These are phyloP conservation scores for Pleurotus djamor DNA, from an alignment of 768 basidiomycete species.

Conservation along the genomic window DNA sequence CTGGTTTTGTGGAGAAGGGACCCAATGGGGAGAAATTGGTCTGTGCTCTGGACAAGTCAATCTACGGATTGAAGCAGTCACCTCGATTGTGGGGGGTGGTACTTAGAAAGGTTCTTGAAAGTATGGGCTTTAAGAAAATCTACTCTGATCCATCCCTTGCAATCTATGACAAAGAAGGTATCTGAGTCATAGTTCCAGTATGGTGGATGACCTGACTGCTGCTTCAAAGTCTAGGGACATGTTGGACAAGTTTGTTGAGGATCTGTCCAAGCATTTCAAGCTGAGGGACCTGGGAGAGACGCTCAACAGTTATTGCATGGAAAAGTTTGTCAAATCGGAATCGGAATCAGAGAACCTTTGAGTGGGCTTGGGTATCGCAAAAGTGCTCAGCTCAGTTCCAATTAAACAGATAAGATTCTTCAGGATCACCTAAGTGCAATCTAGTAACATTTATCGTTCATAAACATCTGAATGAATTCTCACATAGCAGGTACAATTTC, in stretches of 20 bases:
- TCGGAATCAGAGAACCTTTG: too few species aligned
- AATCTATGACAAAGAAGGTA: conserved; percentile 18
- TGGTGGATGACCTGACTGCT: conserved; percentile 28
- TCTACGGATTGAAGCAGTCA: conserved; percentile 44
- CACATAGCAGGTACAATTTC: too few species aligned
- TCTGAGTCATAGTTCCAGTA: conserved; percentile 23
- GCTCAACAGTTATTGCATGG: too few species aligned
- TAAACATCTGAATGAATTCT: too few species aligned
- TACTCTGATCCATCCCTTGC: conserved; percentile 23
- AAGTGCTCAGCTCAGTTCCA: too few species aligned
- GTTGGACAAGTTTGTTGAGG: conserved; percentile 16
- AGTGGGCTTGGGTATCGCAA: too few species aligned
- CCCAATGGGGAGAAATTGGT: conserved; percentile 13
- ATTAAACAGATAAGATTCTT: too few species aligned
- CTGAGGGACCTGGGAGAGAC: conserved; percentile 23
- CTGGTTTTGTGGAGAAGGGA: conserved; percentile 16
- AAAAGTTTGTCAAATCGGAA: too few species aligned
- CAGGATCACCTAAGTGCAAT: too few species aligned
- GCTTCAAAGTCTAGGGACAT: conserved; percentile 14
- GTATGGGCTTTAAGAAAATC: conserved; percentile 18
- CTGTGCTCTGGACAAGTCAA: conserved; percentile 21
- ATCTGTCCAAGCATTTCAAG: conserved; percentile 22
- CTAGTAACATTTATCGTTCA: too few species aligned
- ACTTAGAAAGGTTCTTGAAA: conserved; percentile 16
- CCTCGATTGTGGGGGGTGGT: conserved; percentile 33